Evolutionary conservation across 164 flowering plant genomes (phyloP).

Genomic region (Dillenia suffruticosa): DNA sequence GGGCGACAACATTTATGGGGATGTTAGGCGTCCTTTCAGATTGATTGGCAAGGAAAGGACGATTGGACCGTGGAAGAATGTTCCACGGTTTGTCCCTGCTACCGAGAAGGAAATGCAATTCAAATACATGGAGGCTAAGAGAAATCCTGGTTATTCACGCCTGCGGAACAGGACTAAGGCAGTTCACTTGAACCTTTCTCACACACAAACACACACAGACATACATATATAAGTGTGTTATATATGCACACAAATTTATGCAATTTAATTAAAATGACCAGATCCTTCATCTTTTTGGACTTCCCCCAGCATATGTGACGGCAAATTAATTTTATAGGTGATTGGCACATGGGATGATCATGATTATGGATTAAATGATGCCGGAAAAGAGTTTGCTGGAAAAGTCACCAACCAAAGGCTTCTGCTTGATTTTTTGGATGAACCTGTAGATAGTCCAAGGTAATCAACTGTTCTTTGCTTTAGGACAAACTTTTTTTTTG

Average conservation of each 20-base stretch:
- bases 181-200: background rate
- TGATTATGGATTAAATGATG: constrained; percentile 80
- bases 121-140: constrained; percentile 44
- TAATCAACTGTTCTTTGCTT: constrained; percentile 13
- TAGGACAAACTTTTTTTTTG: background rate
- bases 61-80: constrained; percentile 85
- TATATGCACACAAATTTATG: background rate
- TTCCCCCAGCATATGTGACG: background rate
- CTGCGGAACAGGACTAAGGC: constrained; percentile 51
- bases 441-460: constrained; percentile 66
- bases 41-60: constrained; percentile 68
- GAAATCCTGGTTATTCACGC: constrained; percentile 51
- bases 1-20: constrained; percentile 85
- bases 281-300: background rate
- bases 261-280: too few species aligned
- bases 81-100: constrained; percentile 54
- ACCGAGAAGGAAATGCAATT: constrained; percentile 48
- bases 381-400: constrained; percentile 63
- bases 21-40: constrained; percentile 47
- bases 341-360: constrained; percentile 92
- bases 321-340: constrained; percentile 31
- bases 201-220: background rate
- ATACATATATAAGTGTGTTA: background rate
- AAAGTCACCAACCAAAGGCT: constrained; percentile 58
- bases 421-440: constrained; percentile 69